Evolutionary conservation across 1,139 yeast genomes (phyloP), one percentile per base, ranked within the genome.

Genomic region (Saccharomycopsis hybrid): DNA sequence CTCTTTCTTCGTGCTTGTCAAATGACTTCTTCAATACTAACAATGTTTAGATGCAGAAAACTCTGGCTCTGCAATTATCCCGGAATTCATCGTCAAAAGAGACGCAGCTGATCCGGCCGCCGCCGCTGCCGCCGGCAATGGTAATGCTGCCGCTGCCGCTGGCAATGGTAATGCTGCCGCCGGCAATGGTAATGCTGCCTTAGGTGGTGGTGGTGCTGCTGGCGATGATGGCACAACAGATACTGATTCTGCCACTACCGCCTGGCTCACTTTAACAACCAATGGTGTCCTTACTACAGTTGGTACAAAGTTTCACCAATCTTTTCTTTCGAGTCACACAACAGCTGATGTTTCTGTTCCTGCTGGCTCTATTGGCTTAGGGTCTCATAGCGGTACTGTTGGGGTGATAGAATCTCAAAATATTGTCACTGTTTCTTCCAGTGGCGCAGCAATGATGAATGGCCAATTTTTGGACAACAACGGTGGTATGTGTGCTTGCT

Each of bases 331-430:
- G 5, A 18, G 61, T 3, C 29, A 40, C 8, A 40, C 46, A 8
- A 37, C 38, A 11, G 54, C 57, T 2, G 58, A 62, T 4, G 63
- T 65, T 1, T 33, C 57, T 0, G 18, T 18, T 18, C 18, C 18
- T 18, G 59, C 69, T 1, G 76, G 75, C 0, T 59, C 66, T 8
- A 56, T 69, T 29, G 76, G 75, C 3, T 41, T 71, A 54, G 76
- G 76, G 2, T 48, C 71, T 9, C 41, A 63, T 5, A 44, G 59
- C 2, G 70, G 70, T 5, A 44, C 55, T 2, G 53, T 63, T 29
- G 67, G 66, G 41, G 57, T 54, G 4, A 57, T 63, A 5, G 59
- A 58, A 50, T 47, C 57, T n/a, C 53, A 54, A n/a, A 45, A 56
- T 46, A 49, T 53, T 43, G 39, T 49, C 25, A 60, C 64, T 3